Evolutionary conservation across 257 asterid species (phyloP), one percentile per base, ranked within the genome.

Genomic region (Lavandula angustifolia): DNA sequence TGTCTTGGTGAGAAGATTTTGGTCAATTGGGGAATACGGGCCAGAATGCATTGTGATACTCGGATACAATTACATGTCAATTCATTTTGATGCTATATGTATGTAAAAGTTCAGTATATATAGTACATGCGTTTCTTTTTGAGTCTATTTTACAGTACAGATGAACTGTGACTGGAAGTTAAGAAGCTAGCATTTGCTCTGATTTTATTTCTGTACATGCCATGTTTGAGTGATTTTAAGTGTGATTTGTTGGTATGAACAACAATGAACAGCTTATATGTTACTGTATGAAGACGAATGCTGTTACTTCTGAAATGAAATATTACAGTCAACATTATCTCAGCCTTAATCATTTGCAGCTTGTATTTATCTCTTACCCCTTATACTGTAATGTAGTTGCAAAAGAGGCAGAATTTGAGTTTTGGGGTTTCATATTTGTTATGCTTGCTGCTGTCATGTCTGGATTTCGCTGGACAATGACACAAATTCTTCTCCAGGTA

Each of bases 391-490:
- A 60, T 75, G 80, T 92, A 94, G 99, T 94, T 81, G 95, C 96
- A 60, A 94, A 79, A 78, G 99, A 91, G 77, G 87, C 99, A 5
- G 88, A 90, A 42, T 94, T 94, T 81, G 94, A 94, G 59, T 80
- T 94, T 79, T 94, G 95, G 99, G 99, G 99, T 54, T 94, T 94
- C 66, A 22, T 91, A 68, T 86, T 94, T 33, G 96, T 94, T 59
- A 94, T 86, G 94, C 92, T 94, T 71, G 99, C 99, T 74, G 95
- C 99, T 72, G 95, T 94, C 60, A 94, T 94, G 99, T 83, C 99
- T 18, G 99, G 99, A 43, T 94, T 94, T 67, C 89, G 99, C 14
- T 94, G 99, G 99, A 84, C 99, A 46, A 94, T 94, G 99, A 90
- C 99, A 41, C 99, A 94, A 70, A 94, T 94, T 74, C 99, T 94